Percentiles rank a stretch among this genome's conserved stretches.
These are phyloP conservation scores for Eremomyces bilateralis DNA, from an alignment of 495 filamentous ascomycete species.

Conservation along the genomic window DNA sequence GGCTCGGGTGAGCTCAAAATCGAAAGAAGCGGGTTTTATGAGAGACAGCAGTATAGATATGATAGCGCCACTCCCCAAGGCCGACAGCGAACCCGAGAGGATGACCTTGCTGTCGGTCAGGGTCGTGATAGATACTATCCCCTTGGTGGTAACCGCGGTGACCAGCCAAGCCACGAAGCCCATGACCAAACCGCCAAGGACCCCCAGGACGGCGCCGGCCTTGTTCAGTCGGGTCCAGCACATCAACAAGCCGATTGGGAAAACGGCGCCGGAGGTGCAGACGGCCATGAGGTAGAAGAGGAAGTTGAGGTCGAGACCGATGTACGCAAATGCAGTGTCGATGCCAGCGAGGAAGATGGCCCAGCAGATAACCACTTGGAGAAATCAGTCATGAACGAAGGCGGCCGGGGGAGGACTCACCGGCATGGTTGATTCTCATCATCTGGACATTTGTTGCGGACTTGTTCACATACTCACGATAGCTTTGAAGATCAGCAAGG, in stretches of 20 bases:
- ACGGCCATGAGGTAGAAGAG: conserved; percentile 14
- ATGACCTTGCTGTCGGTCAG: conserved; percentile 15
- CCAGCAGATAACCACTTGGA: too few species aligned
- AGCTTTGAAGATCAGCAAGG: conserved; percentile 3
- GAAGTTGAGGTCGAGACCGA: conserved; percentile 13
- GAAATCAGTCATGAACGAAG: conserved; percentile 13
- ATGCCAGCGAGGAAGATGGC: conserved; percentile 25
- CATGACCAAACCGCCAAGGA: conserved; percentile 8
- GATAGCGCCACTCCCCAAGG: conserved; percentile 15
- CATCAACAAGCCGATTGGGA: conserved; percentile 12
- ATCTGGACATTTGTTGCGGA: conserved; percentile 8
- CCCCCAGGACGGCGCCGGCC: conserved; percentile 9
- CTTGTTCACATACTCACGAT: conserved; percentile 13
- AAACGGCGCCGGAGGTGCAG: conserved; percentile 13
- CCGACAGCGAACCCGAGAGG: conserved; percentile 17
- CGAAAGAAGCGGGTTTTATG: conserved; percentile 13
- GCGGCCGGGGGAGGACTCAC: too few species aligned
- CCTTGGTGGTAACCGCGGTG: conserved; percentile 9
- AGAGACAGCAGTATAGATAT: conserved; percentile 13
- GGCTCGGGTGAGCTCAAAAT: conserved; percentile 16
- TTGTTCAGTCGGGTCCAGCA: conserved; percentile 11
- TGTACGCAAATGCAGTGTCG: conserved; percentile 16
- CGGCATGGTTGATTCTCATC: conserved; percentile 12
- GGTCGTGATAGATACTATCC: conserved; percentile 9
- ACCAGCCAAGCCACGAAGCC: conserved; percentile 13